These are phyloP conservation scores for Gynostemma pentaphyllum DNA, from an alignment of 306 rosid genomes.

Conservation along the genomic window DNA sequence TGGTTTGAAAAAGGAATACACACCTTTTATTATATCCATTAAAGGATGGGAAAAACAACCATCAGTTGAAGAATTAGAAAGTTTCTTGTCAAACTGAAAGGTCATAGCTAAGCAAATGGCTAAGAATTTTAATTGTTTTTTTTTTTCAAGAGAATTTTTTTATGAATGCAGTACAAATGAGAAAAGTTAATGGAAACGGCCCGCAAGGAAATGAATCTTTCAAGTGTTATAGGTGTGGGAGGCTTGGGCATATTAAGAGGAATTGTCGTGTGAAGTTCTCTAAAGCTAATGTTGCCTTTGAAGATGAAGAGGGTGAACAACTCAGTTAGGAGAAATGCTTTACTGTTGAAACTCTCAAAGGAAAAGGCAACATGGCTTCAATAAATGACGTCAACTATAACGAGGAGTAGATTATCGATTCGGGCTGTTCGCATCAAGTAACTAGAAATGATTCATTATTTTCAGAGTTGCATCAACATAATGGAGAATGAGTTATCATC, in stretches of 20 bases:
- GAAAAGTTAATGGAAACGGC: not conserved
- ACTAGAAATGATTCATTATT: no score
- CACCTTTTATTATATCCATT: not conserved
- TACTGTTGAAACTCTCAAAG: no score
- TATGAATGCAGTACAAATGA: not conserved
- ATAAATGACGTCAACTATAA: no score
- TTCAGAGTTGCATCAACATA: no score
- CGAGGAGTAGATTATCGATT: no score
- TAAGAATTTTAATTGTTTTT: not conserved
- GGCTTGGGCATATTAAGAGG: not conserved
- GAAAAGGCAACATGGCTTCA: no score
- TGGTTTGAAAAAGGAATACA: no score
- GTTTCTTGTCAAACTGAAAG: not conserved
- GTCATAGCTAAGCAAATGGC: slow-evolving; percentile 5
- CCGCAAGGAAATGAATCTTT: no score
- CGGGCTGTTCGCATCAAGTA: no score
- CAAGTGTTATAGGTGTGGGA: no score
- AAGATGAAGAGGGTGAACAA: not conserved
- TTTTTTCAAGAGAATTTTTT: not conserved
- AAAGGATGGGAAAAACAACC: not conserved
- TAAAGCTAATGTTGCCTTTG: not conserved
- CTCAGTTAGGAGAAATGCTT: not conserved
- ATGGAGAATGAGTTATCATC: no score
- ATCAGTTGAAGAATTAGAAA: no score
- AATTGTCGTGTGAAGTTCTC: not conserved